Conservation (phyloP, 2,329 filamentous ascomycete species). For the Metarhizium rileyi region DNA sequence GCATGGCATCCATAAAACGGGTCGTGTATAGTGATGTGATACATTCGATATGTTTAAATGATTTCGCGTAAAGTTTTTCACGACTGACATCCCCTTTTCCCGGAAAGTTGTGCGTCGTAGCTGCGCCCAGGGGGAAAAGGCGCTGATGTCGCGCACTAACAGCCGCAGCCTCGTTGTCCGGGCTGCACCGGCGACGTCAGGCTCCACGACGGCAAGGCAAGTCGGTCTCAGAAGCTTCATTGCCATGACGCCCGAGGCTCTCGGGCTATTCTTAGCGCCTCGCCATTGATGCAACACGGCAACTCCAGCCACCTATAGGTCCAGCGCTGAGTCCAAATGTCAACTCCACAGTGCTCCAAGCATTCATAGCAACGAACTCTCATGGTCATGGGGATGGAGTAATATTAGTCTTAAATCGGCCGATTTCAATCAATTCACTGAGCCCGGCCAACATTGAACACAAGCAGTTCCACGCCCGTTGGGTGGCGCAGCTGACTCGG, state of each 20-base stretch:
- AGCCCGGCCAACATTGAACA: too few species aligned
- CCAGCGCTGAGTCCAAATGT: too few species aligned
- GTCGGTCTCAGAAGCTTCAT: too few species aligned
- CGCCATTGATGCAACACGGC: too few species aligned
- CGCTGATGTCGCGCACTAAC: constrained; percentile 2
- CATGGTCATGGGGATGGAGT: too few species aligned
- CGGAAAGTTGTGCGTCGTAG: not conserved
- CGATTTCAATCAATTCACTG: too few species aligned
- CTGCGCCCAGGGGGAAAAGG: not conserved
- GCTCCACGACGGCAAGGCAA: too few species aligned
- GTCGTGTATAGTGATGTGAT: not conserved
- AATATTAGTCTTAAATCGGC: too few species aligned
- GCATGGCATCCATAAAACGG: not conserved
- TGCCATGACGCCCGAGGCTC: not conserved
- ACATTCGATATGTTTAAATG: not conserved
- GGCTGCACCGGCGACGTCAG: not conserved
- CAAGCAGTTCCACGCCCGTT: too few species aligned
- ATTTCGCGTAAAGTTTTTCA: not conserved
- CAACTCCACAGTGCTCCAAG: too few species aligned
- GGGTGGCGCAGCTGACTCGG: too few species aligned
- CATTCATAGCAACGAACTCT: too few species aligned
- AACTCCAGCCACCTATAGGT: not conserved
- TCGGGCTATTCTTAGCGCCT: not conserved
- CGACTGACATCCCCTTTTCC: not conserved
- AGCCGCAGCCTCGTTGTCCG: not conserved